Base-by-base conservation (phyloP, 306 rosid species). In the Parietaria judaica region DNA sequence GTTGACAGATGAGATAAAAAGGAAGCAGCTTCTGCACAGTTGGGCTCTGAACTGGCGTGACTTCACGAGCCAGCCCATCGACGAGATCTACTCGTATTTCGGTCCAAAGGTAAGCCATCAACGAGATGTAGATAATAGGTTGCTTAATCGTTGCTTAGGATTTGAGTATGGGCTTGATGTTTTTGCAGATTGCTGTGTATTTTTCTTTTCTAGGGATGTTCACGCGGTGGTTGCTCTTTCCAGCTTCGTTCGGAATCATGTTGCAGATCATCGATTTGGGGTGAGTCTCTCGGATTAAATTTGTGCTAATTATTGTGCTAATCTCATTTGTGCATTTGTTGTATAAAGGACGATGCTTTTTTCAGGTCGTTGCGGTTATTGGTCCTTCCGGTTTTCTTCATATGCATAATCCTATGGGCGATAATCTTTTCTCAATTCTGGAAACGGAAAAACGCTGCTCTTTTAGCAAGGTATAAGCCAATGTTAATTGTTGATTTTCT, bases 121-220 rank as follows among this genome's bases (percentile, higher is more conserved):
- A 23, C 31, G 31, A 23, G 31, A 52, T 37, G 54, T 46, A 44
- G 45, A 50, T 39, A 54, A 43, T 64, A 39, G 16, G 69, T 43
- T 46, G 57, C 63, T 54, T 46, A 43, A 14, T 63, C 34, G 37
- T 65, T 63, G 51, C 61, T 64, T 44, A 69, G 54, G 56, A 70
- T 74, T 58, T 54, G 11, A 58, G 70, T 47, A n/a, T 7, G 41
- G 23, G 23, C 15, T 55, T 50, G 60, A 63, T 61, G 6, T 37
- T 65, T 72, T 57, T 74, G 77, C 82, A 92, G 99, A 84, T 92
- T 59, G 96, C 95, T 38, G 78, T 88, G 66, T 92, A 92, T 76
- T 92, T 92, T 77, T 84, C 99, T 69, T 92, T 92, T 76, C 94
- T 92, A 67, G 99, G 99, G 79, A 88, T 88, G 97, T 92, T 80